Base-by-base conservation (phyloP, 2,329 filamentous ascomycete species). In the Hyphodiscus sp. region DNA sequence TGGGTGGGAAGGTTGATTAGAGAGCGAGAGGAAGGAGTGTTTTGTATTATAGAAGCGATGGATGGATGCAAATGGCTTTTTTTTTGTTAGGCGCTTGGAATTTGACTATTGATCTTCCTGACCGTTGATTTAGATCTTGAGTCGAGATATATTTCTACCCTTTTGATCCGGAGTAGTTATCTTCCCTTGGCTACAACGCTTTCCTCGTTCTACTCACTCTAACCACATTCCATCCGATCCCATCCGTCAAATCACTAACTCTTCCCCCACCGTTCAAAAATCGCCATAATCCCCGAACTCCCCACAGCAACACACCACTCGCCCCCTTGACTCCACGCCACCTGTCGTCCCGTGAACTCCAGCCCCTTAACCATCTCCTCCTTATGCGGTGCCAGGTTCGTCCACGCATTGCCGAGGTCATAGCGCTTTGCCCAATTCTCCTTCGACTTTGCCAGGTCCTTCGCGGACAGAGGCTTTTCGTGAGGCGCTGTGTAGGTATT, bases 1-100 rank as follows among this genome's bases (percentile, higher is more conserved):
- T 61, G 43, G 73, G 71, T 58, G 76, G 76, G 67, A 81, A 77
- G 73, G 77, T 73, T 62, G 78, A 80, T 62, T 80, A 61, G 55
- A 56, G 50, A 30, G 45, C 45, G n/a, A 47, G 30, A 18, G 30
- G 11, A 29, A 42, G 30, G 45, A 33, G 43, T 49, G 29, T 45
- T 33, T 20, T 52, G 41, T 55, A 41, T 44, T 19, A 48, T 48
- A 48, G 26, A 19, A 55, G 8, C 18, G 19, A 13, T 45, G 18
- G 9, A 44, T 44, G 16, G 16, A 13, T 45, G 13, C 3, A 45
- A 45, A 45, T 13, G 18, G 43, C 13, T 19, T 45, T 45, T n/a
- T n/a, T 45, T 45, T 20, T 45, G 33, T 38, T 13, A n/a, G 33
- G 33, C 33, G 33, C 16, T 38, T 53, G 54, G 46, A 56, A 20